Base-by-base conservation (phyloP, 139 green algal genomes). In the Haematococcus sp. region DNA sequence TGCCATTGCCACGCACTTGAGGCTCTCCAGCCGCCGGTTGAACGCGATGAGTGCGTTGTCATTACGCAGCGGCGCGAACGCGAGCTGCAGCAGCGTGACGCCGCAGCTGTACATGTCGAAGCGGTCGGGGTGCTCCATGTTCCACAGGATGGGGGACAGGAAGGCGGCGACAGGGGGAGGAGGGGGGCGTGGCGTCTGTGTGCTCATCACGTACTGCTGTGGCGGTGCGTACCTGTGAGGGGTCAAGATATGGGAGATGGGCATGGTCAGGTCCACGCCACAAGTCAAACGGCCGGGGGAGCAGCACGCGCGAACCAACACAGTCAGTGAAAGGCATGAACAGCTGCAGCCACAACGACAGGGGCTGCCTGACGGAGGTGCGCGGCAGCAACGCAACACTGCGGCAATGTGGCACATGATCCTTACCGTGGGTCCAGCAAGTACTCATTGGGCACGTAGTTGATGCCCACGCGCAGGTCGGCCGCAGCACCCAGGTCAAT, bases 381-480 rank as follows among this genome's bases (percentile, higher is more conserved):
- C n/a, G n/a, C n/a, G n/a, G n/a, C n/a, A n/a, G n/a, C n/a, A n/a
- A n/a, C n/a, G n/a, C n/a, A n/a, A n/a, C n/a, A n/a, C n/a, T n/a
- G 40, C 40, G 11, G 11, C 7, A 49, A 11, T 7, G 40, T 49
- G 40, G 40, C 40, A 49, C 61, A 5, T 19, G 63, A 66, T 13
- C 28, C 64, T 0, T 56, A 82, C 77, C 91, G 83, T 25, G 93
- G 93, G 75, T 97, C 93, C 63, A 97, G 83, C 73, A 97, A 83
- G 84, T 92, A 97, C 84, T 97, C 92, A 63, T 94, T 95, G 49
- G 93, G 93, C 44, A 93, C 86, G 78, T 98, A 98, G 87, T 98
- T 98, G 84, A 97, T 95, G 73, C 92, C 90, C 85, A 97, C 78
- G 54, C 93, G 81, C 77, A 98, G 83, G 81, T 98, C 93, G 0